Conservation (phyloP, 2,329 filamentous ascomycete genomes). For the Aureobasidium zeae region DNA sequence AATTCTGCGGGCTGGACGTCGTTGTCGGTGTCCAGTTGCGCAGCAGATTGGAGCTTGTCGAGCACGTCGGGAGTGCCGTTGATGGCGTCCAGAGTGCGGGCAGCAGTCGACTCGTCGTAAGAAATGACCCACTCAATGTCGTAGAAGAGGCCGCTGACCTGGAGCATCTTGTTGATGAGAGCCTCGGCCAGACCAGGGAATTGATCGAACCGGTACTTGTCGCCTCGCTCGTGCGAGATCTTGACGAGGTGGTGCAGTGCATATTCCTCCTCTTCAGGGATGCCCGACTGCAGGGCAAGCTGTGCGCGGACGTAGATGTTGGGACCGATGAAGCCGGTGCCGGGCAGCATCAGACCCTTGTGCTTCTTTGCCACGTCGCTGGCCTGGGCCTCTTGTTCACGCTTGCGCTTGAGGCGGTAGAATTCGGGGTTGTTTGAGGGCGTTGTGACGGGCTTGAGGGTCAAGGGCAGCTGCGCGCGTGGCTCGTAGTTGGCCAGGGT, state of each 20-base stretch:
- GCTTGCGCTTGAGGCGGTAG: constrained; percentile 52
- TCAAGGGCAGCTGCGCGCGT: constrained; percentile 50
- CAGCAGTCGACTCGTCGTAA: constrained; percentile 42
- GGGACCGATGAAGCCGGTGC: constrained; percentile 58
- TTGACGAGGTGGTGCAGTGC: constrained; percentile 89
- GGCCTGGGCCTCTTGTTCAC: constrained; percentile 30
- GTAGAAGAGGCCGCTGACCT: constrained; percentile 71
- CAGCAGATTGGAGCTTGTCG: constrained; percentile 58
- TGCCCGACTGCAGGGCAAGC: constrained; percentile 69
- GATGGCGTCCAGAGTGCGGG: constrained; percentile 53
- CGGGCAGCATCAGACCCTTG: constrained; percentile 50
- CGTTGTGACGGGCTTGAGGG: constrained; percentile 64
- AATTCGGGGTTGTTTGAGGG: constrained; percentile 63
- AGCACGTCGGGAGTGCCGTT: constrained; percentile 63
- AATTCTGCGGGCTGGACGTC: constrained; percentile 62
- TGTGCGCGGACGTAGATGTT: constrained; percentile 89
- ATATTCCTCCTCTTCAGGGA: constrained; percentile 79
- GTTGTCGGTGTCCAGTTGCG: constrained; percentile 51
- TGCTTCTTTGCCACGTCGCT: constrained; percentile 38
- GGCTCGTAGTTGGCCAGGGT: constrained; percentile 63
- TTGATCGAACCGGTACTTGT: constrained; percentile 91
- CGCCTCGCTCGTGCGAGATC: constrained; percentile 87
- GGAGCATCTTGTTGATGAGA: constrained; percentile 72
- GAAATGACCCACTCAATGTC: constrained; percentile 71
- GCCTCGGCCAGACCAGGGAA: constrained; percentile 84